These are phyloP conservation scores for Lactifluus pinguis DNA, from an alignment of 768 basidiomycete species.

Conservation along the genomic window DNA sequence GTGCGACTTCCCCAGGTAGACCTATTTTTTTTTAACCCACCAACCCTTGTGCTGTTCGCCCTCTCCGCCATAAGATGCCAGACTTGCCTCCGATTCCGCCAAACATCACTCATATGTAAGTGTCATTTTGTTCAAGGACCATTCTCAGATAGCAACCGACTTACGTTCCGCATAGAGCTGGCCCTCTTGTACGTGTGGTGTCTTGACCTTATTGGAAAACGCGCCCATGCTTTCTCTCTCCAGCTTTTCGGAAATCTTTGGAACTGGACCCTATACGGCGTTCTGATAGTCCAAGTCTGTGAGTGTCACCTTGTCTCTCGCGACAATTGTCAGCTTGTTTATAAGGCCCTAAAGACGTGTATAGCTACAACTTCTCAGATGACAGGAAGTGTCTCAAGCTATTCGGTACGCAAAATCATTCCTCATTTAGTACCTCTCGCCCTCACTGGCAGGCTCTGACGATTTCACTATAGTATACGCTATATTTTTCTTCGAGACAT, in stretches of 20 bases:
- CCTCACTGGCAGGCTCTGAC: not conserved
- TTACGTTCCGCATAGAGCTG: too few relatives aligned
- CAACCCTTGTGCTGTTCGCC: not conserved
- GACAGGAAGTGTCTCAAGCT: not conserved
- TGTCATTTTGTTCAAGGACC: too few relatives aligned
- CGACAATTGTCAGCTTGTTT: not conserved
- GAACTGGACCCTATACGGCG: slow-evolving; percentile 24
- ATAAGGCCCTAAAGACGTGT: slow-evolving; percentile 3
- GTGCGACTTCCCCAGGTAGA: not conserved
- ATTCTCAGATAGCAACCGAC: too few relatives aligned
- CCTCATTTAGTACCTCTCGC: too few relatives aligned
- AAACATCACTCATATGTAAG: too few relatives aligned
- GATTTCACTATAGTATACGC: slow-evolving; percentile 18
- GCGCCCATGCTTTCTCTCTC: not conserved
- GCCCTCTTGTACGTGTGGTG: not conserved
- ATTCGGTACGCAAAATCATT: not conserved
- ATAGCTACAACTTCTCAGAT: not conserved
- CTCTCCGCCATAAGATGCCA: too few relatives aligned
- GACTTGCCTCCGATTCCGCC: too few relatives aligned
- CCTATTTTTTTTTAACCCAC: too few relatives aligned
- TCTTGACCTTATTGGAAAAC: not conserved
- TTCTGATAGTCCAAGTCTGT: slow-evolving; percentile 25
- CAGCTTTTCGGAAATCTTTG: slow-evolving; percentile 9
- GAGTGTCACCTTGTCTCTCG: not conserved
- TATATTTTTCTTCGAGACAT: slow-evolving; percentile 21